A percentile compares a stretch with the other conserved stretches of the same genome.
These are phyloP conservation scores for Calonectria crousiana DNA, from an alignment of 2,329 filamentous ascomycete species.

Conservation along the genomic window DNA sequence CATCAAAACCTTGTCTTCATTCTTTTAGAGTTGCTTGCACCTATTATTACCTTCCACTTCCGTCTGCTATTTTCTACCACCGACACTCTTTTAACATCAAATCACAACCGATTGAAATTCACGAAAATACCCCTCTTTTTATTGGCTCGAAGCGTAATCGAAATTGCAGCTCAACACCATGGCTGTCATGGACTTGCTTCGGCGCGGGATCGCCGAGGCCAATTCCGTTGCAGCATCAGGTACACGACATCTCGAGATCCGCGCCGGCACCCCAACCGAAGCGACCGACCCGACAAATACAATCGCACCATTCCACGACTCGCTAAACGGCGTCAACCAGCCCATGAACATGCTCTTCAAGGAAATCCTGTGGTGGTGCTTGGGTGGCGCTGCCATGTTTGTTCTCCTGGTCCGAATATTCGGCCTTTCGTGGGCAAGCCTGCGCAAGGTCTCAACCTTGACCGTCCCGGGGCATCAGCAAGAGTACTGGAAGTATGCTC, in stretches of 20 bases:
- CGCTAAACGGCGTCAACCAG: slow-evolving; percentile 72
- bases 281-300: slow-evolving; percentile 57
- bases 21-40: not conserved
- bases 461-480: slow-evolving; percentile 63
- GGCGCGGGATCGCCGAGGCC: slow-evolving; percentile 48
- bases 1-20: not conserved
- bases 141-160: not conserved
- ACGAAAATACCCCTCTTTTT: not conserved
- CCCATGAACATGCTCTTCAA: slow-evolving; percentile 68
- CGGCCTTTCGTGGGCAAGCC: slow-evolving; percentile 66
- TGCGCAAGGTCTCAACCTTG: slow-evolving; percentile 72
- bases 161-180: not conserved
- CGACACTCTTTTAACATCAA: not conserved
- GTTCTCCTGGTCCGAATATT: slow-evolving; percentile 67
- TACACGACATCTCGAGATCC: slow-evolving; percentile 43
- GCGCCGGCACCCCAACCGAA: slow-evolving; percentile 35
- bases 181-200: slow-evolving; percentile 48
- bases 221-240: slow-evolving; percentile 45
- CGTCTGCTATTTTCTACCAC: not conserved
- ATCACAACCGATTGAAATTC: not conserved
- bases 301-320: slow-evolving; percentile 67
- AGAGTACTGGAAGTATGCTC: slow-evolving; percentile 69
- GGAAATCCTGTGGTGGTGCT: slow-evolving; percentile 70
- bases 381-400: slow-evolving; percentile 68
- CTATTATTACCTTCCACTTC: not conserved